Evolutionary conservation across 331 rosid species (phyloP), one percentile per base, ranked within the genome.

Genomic region (Telfairia occidentalis): DNA sequence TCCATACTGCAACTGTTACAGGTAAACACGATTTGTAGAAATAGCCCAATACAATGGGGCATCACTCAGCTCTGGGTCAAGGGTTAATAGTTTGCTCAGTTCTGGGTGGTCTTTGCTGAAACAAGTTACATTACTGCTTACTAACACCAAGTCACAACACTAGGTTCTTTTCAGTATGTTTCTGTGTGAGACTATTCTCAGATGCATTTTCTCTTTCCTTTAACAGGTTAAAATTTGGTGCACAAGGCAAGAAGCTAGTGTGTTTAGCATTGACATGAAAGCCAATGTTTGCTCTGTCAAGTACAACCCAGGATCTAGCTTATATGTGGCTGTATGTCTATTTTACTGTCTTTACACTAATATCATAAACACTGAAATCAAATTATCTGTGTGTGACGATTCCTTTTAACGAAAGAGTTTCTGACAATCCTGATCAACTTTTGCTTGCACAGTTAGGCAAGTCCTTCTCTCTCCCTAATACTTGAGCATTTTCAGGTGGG

Each of bases 221-320:
- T 23, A 75, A 54, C 63, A 40, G 78, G 74, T 69, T 40, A 69
- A 69, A 69, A 69, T 69, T 43, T 69, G 78, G 67, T 75, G 64
- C 54, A 75, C 52, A 28, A 38, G 23, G 37, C 70, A 75, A 43
- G 78, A 42, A 74, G 70, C 53, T 53, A 74, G 78, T 57, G 35
- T 74, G 13, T 28, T 57, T 26, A 74, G 40, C 78, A 74, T 74
- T 57, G 64, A 74, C 18, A 57, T 58, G 64, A 74, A 74, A 38
- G 78, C 78, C 2, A 74, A 74, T 38, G 78, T 74, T 26, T 74
- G 78, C 78, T 74, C 67, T 15, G 78, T 74, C 49, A 57, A 74
- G 70, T 74, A 53, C 64, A 38, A 57, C 53, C 50, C 67, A 42
- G 78, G 64, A 53, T 55, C 78, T 13, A 53, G 78, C 67, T 19